Percentiles rank a stretch among this genome's conserved stretches.
These are phyloP conservation scores for Penicillium sp. DNA, from an alignment of 2,329 filamentous ascomycete species.

Conservation along the genomic window DNA sequence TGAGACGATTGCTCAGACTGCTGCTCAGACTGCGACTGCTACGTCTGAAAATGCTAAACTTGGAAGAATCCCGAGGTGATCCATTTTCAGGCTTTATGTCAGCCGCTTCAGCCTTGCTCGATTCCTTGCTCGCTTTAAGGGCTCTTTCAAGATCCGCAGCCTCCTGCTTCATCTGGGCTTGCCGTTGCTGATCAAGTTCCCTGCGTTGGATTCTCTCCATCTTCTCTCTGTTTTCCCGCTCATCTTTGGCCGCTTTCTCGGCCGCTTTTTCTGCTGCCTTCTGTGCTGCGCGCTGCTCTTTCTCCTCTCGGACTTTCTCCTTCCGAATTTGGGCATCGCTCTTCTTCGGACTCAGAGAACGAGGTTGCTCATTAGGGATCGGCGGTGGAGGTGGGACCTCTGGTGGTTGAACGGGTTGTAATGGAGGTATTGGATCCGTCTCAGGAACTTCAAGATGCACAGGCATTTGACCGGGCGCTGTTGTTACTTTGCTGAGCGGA, in stretches of 20 bases:
- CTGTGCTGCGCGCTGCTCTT: slow-evolving; percentile 51
- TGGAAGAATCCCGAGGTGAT: slow-evolving; percentile 43
- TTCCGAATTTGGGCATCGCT: slow-evolving; percentile 69
- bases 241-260: slow-evolving; percentile 41
- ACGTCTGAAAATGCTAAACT: slow-evolving; percentile 66
- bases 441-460: slow-evolving; percentile 36
- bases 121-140: slow-evolving; percentile 50
- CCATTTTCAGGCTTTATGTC: slow-evolving; percentile 46
- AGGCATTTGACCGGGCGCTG: slow-evolving; percentile 50
- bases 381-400: slow-evolving; percentile 27
- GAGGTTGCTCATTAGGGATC: slow-evolving; percentile 35
- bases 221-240: slow-evolving; percentile 1
- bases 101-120: slow-evolving; percentile 63
- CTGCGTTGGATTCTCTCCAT: slow-evolving; percentile 56
- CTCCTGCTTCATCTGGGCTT: slow-evolving; percentile 52
- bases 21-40: slow-evolving; percentile 78
- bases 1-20: slow-evolving; percentile 73
- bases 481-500: slow-evolving; percentile 41
- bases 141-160: slow-evolving; percentile 64
- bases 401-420: slow-evolving; percentile 16
- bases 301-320: slow-evolving; percentile 60
- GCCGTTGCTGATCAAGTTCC: slow-evolving; percentile 54
- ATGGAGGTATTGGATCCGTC: slow-evolving; percentile 6
- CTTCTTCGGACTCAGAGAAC: slow-evolving; percentile 54
- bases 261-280: slow-evolving; percentile 45